Conservation (phyloP, 176 grass and related monocot species). For the Echinochloa phyllopogon region DNA sequence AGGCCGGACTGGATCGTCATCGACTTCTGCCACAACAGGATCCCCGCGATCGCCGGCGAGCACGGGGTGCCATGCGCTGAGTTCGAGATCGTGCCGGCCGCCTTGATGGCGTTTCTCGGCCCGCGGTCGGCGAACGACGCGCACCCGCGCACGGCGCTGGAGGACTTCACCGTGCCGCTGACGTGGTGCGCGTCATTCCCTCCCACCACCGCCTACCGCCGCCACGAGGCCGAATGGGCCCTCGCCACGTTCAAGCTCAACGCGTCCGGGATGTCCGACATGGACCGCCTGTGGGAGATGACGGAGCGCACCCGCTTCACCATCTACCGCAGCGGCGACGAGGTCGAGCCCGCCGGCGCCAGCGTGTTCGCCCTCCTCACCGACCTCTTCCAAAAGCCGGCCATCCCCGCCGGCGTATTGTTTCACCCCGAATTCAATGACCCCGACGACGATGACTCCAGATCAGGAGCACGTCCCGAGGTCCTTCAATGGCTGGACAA, state of each 20-base stretch:
- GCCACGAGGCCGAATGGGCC: constrained; percentile 27
- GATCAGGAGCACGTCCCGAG: background rate
- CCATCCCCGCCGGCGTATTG: constrained; percentile 45
- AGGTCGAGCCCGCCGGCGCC: constrained; percentile 31
- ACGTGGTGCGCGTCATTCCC: constrained; percentile 42
- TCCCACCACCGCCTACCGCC: constrained; percentile 22
- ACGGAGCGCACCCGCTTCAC: constrained; percentile 7
- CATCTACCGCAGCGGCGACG: constrained; percentile 46
- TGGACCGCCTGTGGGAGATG: background rate
- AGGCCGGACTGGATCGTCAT: constrained; percentile 51
- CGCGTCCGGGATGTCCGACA: constrained; percentile 30
- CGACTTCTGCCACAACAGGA: constrained; percentile 53
- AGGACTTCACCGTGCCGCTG: constrained; percentile 49
- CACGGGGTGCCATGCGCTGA: constrained; percentile 34
- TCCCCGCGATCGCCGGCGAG: constrained; percentile 29
- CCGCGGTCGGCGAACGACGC: background rate
- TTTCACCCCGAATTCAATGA: background rate
- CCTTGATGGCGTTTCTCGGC: constrained; percentile 10
- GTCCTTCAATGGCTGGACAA: constrained; percentile 49
- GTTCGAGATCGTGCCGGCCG: constrained; percentile 1
- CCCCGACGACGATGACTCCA: background rate
- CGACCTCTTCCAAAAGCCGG: constrained; percentile 28
- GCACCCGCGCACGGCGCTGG: background rate
- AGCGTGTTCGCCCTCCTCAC: constrained; percentile 34
- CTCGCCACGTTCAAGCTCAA: background rate